A percentile compares a stretch with the other conserved stretches of the same genome.
These are phyloP conservation scores for Verticillium nubilum DNA, from an alignment of 2,329 filamentous ascomycete species.

Conservation along the genomic window DNA sequence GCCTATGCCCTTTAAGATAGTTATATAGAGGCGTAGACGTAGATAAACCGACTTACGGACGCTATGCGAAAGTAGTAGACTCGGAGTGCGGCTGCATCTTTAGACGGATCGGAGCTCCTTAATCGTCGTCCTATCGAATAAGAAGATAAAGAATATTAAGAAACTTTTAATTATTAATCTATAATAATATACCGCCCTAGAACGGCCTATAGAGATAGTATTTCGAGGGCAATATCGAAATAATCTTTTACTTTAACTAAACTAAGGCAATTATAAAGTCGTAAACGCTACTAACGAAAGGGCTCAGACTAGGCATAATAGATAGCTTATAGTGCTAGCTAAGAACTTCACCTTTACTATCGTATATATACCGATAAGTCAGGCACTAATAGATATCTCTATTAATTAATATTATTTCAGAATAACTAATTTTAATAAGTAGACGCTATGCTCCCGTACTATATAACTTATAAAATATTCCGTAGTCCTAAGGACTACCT, in stretches of 20 bases:
- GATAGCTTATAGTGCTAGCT: background rate
- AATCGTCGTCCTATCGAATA: background rate
- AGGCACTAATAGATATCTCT: background rate
- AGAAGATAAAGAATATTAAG: background rate
- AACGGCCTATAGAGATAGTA: background rate
- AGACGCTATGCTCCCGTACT: background rate
- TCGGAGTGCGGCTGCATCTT: background rate
- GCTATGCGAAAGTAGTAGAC: background rate
- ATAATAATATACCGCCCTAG: background rate
- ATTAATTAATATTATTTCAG: background rate
- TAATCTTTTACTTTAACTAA: background rate
- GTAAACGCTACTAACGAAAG: background rate
- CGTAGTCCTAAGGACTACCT: background rate
- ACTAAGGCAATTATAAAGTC: background rate
- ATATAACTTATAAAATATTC: background rate
- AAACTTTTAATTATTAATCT: background rate
- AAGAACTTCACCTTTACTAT: background rate
- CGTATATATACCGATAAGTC: background rate
- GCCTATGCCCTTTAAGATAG: background rate
- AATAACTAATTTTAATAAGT: background rate
- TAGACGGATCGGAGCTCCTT: background rate
- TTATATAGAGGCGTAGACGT: background rate
- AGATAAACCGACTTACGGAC: background rate
- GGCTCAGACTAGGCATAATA: background rate
- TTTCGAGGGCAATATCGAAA: background rate